Evolutionary conservation across 2,329 filamentous ascomycete genomes (phyloP).

Genomic region (Nannizziopsis barbatae): DNA sequence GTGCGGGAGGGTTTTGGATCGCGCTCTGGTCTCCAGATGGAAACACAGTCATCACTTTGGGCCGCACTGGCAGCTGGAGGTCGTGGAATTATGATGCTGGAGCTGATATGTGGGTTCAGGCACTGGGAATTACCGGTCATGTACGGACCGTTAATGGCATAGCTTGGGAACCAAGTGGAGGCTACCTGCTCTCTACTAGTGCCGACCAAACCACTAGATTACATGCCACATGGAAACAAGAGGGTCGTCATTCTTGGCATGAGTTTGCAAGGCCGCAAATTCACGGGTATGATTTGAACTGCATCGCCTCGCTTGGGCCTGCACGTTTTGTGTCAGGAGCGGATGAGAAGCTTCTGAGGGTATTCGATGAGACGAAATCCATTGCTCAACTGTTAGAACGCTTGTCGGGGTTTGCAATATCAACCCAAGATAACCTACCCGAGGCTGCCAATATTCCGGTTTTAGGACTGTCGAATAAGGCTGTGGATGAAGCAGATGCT

Average conservation of each 20-base stretch:
- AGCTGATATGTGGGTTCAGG: constrained; percentile 62
- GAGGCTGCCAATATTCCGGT: constrained; percentile 93
- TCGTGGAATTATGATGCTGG: constrained; percentile 58
- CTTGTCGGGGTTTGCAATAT: constrained; percentile 51
- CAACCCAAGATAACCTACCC: constrained; percentile 44
- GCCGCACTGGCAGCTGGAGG: constrained; percentile 87
- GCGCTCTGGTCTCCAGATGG: constrained; percentile 81
- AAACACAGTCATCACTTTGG: constrained; percentile 64
- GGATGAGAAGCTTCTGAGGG: constrained; percentile 93
- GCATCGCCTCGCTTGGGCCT: constrained; percentile 63
- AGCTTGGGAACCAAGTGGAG: constrained; percentile 70
- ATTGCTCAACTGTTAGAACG: constrained; percentile 62
- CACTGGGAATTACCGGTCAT: constrained; percentile 71
- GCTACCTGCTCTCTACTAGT: constrained; percentile 78
- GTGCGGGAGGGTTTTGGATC: constrained; percentile 92
- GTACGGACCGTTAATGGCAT: constrained; percentile 69
- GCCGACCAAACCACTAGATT: constrained; percentile 87
- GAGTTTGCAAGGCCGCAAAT: constrained; percentile 94
- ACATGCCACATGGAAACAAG: constrained; percentile 63
- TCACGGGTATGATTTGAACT: constrained; percentile 96
- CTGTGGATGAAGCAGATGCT: constrained; percentile 52
- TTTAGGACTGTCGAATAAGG: constrained; percentile 91
- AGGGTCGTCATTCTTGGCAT: constrained; percentile 59
- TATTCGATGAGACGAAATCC: constrained; percentile 80
- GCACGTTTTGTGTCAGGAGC: constrained; percentile 84